phyloP scores from a whole-genome alignment of 345 rosid genomes.

The Gossypium rotundifolium region DNA sequence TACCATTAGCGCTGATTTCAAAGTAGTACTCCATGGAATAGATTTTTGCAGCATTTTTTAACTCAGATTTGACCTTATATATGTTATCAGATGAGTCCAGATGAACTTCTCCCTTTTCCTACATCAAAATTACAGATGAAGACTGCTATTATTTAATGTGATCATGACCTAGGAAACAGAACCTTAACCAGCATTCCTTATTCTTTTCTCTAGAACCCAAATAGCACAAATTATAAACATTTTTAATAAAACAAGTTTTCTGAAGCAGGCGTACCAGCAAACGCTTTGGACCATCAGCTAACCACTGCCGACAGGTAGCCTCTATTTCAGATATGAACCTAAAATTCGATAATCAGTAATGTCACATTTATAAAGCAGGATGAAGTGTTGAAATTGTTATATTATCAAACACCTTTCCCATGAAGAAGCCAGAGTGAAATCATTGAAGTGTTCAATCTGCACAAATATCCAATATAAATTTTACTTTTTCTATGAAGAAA shows the following conservation, averaged over 20 bases:
- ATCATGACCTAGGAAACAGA: not conserved
- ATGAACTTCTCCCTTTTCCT: constrained; percentile 83
- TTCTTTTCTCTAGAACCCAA: not conserved
- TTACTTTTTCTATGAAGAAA: not conserved
- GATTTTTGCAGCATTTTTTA: constrained; percentile 60
- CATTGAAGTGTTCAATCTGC: constrained; percentile 87
- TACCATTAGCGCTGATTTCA: constrained; percentile 41
- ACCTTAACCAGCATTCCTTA: not conserved
- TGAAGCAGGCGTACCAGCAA: constrained; percentile 48
- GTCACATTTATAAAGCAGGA: not conserved
- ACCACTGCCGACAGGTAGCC: constrained; percentile 89
- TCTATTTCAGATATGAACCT: constrained; percentile 97
- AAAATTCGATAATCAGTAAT: not conserved
- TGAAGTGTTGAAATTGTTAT: not conserved
- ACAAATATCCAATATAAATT: not conserved
- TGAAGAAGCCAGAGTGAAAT: constrained; percentile 94
- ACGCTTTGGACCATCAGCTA: constrained; percentile 81
- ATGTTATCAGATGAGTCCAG: constrained; percentile 45
- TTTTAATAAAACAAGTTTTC: not conserved
- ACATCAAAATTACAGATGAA: constrained; percentile 22
- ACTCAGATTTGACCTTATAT: constrained; percentile 61
- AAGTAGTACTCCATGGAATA: constrained; percentile 87
- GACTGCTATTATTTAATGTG: constrained; percentile 11
- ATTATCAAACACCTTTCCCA: constrained; percentile 71
- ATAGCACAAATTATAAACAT: not conserved